phyloP scores from a whole-genome alignment of 257 asterid genomes.

The Jaltomata sinuosa region DNA sequence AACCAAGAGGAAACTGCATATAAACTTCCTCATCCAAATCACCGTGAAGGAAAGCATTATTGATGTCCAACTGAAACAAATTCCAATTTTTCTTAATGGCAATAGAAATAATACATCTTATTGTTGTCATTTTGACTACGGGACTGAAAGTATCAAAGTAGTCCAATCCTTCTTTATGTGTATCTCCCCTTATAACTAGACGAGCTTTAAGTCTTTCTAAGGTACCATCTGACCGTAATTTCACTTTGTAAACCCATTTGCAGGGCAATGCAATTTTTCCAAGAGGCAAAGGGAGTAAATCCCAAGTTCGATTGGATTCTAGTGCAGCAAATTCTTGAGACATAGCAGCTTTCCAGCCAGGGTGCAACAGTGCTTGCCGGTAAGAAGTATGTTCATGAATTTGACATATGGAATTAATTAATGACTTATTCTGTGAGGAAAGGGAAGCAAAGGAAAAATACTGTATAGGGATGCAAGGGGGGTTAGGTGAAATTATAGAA shows the following conservation, averaged over 20 bases:
- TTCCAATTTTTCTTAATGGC: background rate
- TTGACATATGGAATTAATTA: background rate
- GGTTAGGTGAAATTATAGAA: background rate
- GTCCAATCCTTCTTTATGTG: background rate
- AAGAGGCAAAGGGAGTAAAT: background rate
- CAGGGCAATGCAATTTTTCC: background rate
- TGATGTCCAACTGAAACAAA: no score
- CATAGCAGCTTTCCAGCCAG: background rate
- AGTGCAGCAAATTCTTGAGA: background rate
- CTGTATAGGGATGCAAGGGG: background rate
- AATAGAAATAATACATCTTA: background rate
- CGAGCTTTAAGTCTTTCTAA: no score
- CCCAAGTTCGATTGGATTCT: background rate
- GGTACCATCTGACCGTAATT: no score
- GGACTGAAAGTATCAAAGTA: background rate
- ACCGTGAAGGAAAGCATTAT: background rate
- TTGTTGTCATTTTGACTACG: background rate
- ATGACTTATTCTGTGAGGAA: no score
- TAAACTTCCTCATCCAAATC: no score
- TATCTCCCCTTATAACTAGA: no score
- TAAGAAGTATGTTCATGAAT: background rate
- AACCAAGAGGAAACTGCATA: background rate
- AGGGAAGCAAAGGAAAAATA: background rate
- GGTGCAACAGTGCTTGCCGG: background rate
- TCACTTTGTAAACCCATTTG: no score